Evolutionary conservation across 345 rosid species (phyloP).

Genomic region (Melaleuca alternifolia): DNA sequence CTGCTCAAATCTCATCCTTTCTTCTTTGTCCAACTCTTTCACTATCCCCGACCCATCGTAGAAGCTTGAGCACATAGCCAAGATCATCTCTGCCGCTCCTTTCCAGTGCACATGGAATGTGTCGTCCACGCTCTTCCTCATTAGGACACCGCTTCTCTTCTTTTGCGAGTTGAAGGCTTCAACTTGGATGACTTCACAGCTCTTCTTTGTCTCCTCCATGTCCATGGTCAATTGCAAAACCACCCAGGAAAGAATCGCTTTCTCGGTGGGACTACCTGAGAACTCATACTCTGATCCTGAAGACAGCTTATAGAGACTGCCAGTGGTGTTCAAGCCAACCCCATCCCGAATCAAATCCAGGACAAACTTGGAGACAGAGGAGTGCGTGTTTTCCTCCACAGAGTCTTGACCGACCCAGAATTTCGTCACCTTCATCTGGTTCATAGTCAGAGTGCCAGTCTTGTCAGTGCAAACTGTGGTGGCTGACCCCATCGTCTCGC

Average conservation of each 20-base stretch:
- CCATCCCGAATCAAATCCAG: slow-evolving; percentile 44
- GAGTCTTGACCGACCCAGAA: slow-evolving; percentile 49
- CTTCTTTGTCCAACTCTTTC: slow-evolving; percentile 15
- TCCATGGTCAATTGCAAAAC: slow-evolving; percentile 28
- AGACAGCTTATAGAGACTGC: slow-evolving; percentile 22
- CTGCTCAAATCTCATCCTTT: slow-evolving; percentile 21
- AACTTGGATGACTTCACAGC: slow-evolving; percentile 28
- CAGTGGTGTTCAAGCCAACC: slow-evolving; percentile 50
- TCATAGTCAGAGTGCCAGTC: slow-evolving; percentile 72
- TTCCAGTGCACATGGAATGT: slow-evolving; percentile 56
- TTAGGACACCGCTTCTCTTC: slow-evolving; percentile 55
- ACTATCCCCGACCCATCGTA: slow-evolving; percentile 33
- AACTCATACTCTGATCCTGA: slow-evolving; percentile 24
- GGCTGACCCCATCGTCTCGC: slow-evolving; percentile 85
- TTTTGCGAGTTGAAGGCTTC: slow-evolving; percentile 64
- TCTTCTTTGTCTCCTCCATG: slow-evolving; percentile 22
- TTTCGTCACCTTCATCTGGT: slow-evolving; percentile 57
- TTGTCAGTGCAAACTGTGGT: slow-evolving; percentile 66
- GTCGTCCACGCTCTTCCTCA: slow-evolving; percentile 20
- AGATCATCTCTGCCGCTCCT: slow-evolving; percentile 72
- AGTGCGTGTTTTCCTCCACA: neutral
- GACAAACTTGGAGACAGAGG: slow-evolving; percentile 16
- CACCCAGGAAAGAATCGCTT: slow-evolving; percentile 70
- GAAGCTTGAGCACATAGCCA: slow-evolving; percentile 55
- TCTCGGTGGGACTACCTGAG: slow-evolving; percentile 65